Base-by-base conservation (phyloP, 495 filamentous ascomycete species). In the Hypoxylon trugodes region DNA sequence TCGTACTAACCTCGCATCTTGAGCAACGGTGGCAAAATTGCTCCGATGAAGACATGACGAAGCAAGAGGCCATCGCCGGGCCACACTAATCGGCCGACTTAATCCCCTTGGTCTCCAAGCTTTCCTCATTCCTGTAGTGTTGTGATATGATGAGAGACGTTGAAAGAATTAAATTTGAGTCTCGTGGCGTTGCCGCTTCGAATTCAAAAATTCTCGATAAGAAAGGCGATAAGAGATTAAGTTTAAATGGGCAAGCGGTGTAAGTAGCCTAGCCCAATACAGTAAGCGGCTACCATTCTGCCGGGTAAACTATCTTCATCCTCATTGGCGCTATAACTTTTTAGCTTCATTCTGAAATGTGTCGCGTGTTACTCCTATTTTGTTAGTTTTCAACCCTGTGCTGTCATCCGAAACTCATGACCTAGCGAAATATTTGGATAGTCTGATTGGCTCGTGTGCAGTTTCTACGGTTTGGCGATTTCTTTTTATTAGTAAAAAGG, bases 21-120 rank as follows among this genome's bases (percentile, higher is more conserved):
- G 43, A 42, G 72, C 69, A 9, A 77, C 71, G 1, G 75, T 78
- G 41, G 76, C 77, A 58, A 80, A 73, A n/a, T 60, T 60, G 40
- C 69, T 73, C 41, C 56, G 52, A 24, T 57, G 53, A 41, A 51
- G 16, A 48, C 47, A 47, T 24, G 36, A 15, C 24, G 50, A 40
- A 47, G 43, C 15, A 24, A 61, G 50, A 6, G 58, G 54, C 18
- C 45, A 56, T 59, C 55, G 48, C 22, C 48, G 33, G 15, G 61
- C 4, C 33, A 48, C 36, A 22, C 51, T 16, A 48, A 22, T 59
- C 8, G 70, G 69, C 54, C 74, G 69, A 9, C 62, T 65, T 10
- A 79, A 57, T 9, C 72, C 72, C 45, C 71, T 61, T 7, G 70
- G 59, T 36, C 75, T 69, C 66, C 74, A 73, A 24, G 72, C 60